Conservation (phyloP, 2,329 filamentous ascomycete genomes). For the Diaporthe sp. region DNA sequence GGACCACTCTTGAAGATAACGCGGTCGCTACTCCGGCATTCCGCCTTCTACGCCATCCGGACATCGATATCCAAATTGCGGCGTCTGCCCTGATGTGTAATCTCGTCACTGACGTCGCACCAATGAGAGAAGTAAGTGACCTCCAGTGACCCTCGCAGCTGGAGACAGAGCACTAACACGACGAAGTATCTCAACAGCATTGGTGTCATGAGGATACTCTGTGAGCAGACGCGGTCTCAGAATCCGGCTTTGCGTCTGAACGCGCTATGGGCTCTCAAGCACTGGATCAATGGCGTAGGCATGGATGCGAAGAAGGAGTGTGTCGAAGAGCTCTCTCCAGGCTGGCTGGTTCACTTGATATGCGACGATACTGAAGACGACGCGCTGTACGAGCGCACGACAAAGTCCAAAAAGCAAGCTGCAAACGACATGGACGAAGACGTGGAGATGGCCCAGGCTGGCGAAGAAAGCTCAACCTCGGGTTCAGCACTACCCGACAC, state of each 20-base stretch:
- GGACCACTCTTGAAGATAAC: constrained; percentile 90
- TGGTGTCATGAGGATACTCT: constrained; percentile 82
- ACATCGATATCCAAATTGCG: constrained; percentile 86
- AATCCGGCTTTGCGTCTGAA: constrained; percentile 86
- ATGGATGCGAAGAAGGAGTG: constrained; percentile 82
- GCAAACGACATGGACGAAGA: constrained; percentile 66
- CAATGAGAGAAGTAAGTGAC: constrained; percentile 83
- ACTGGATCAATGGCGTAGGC: constrained; percentile 81
- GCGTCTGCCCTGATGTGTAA: constrained; percentile 90
- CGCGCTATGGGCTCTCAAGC: constrained; percentile 94
- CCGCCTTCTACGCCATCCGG: constrained; percentile 78
- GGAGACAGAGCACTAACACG: constrained; percentile 42
- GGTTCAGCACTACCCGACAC: constrained; percentile 44
- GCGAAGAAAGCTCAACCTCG: constrained; percentile 54
- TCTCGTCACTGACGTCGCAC: constrained; percentile 88
- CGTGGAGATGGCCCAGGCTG: constrained; percentile 67
- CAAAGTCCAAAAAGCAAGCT: constrained; percentile 41
- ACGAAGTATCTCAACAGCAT: constrained; percentile 77
- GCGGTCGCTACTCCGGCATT: constrained; percentile 85
- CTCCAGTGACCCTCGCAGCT: background rate
- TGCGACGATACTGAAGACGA: constrained; percentile 72
- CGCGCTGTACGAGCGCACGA: constrained; percentile 55
- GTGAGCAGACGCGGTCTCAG: constrained; percentile 85
- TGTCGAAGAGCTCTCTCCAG: constrained; percentile 81
- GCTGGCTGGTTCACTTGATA: constrained; percentile 86